Base-by-base conservation (phyloP, 805 yeast genomes). In the Blastobotrys parvus region DNA sequence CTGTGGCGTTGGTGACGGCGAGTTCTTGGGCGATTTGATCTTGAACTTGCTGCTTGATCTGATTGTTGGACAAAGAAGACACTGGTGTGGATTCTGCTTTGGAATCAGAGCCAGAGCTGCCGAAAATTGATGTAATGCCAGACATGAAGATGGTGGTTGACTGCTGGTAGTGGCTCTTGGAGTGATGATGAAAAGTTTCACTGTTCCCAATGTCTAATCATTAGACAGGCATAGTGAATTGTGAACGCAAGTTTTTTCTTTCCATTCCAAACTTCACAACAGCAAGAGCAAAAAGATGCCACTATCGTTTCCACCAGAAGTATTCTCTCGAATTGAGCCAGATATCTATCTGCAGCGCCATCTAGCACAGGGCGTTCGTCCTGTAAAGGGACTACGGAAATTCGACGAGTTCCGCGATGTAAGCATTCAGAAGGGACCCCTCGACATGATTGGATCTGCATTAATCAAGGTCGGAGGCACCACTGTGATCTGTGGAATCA, bases 1-100 rank as follows among this genome's bases (percentile, higher is more conserved):
- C 89, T 1, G 90, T 81, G 29, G 94, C 96, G 62, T 88, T 85
- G 16, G 89, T 92, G n/a, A 86, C 75, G 1, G 95, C 95, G 49
- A 89, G 69, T 58, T 89, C 97, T 60, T 78, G 83, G 34, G 80
- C 70, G 44, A 89, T 78, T 57, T 82, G 85, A 16, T 70, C 68
- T 61, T 84, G 82, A 43, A 87, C 64, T 56, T 79, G 75, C 21
- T 74, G 72, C 57, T 81, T 80, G 46, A 80, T 53, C 49, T 74
- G 70, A 41, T 69, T 67, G 4, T 27, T 35, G 21, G 29, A 33
- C 7, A 41, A 32, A 4, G 39, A 7, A 20, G 45, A 30, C 5
- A 49, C 43, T 17, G 49, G 41, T 2, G 52, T 48, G 33, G 43
- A 35, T 29, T 45, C 39, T 3, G 42, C 21, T 13, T 37, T 27